These are phyloP conservation scores for Cyclostephanos invisitatus DNA, from an alignment of 108 stramenopile genomes.

Conservation along the genomic window DNA sequence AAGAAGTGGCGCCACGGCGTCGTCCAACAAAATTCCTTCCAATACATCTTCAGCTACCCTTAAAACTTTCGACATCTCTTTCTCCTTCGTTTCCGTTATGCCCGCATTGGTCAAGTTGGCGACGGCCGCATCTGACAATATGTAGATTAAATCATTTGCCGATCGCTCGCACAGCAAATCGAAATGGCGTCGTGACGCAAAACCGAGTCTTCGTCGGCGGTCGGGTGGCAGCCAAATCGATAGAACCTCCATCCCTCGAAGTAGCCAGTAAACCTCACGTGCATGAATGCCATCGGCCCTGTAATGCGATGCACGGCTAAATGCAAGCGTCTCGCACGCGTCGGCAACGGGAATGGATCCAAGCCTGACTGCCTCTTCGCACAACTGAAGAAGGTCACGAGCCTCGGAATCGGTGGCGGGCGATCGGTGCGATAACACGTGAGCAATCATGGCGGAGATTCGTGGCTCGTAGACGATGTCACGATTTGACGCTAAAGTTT, in stretches of 20 bases:
- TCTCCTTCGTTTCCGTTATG: constrained; percentile 1
- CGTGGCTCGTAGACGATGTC: constrained; percentile 44
- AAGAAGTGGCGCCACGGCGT: constrained; percentile 28
- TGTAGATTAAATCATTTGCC: constrained; percentile 38
- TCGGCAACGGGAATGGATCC: constrained; percentile 69
- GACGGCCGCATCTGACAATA: constrained; percentile 21
- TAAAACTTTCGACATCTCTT: neutral
- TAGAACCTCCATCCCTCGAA: constrained; percentile 67
- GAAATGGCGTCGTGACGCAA: constrained; percentile 45
- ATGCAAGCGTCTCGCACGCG: constrained; percentile 63
- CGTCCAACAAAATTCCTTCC: constrained; percentile 31
- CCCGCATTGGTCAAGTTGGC: neutral
- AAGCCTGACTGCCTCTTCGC: constrained; percentile 46
- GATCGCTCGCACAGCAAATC: constrained; percentile 41
- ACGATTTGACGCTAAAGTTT: neutral
- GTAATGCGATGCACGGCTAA: constrained; percentile 59
- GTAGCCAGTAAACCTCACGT: constrained; percentile 60
- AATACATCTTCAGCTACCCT: constrained; percentile 25
- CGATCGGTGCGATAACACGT: constrained; percentile 57
- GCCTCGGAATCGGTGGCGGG: constrained; percentile 75
- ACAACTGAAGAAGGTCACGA: constrained; percentile 50
- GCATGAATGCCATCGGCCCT: constrained; percentile 19
- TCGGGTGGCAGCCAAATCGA: constrained; percentile 43
- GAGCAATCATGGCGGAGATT: constrained; percentile 57
- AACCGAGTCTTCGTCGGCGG: constrained; percentile 29